Evolutionary conservation across 345 rosid species (phyloP), one percentile per base, ranked within the genome.

Genomic region (Mercurialis annua): DNA sequence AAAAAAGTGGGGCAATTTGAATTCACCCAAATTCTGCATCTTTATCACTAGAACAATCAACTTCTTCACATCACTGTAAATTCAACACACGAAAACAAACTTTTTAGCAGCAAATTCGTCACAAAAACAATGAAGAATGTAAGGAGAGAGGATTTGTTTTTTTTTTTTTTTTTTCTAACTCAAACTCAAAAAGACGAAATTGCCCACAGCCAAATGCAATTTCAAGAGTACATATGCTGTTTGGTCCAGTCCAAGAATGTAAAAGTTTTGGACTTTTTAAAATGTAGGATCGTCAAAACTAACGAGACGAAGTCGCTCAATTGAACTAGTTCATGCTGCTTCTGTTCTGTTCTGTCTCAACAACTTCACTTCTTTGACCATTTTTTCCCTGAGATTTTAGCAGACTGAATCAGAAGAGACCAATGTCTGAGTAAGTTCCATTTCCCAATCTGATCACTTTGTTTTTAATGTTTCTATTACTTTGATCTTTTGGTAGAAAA

Each of bases 1-100:
- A 87, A 89, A 91, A 85, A 94, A 94, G 0, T 89, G 97, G 24
- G 96, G 97, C 64, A 90, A 84, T 86, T 87, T 94, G 82, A 85
- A 91, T 73, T 87, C 90, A 66, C 86, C 99, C 85, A 82, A 40
- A 48, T 75, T 86, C 92, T 87, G 97, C 97, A 92, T 92, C 75
- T 78, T 71, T 63, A 29, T 30, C 0, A 42, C 42, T n/a, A n/a
- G 59, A 50, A 66, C 55, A 29, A 17, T 47, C 48, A 8, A 20
- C 29, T 62, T 66, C n/a, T n/a, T n/a, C 34, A 59, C 69, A 68
- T 43, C 40, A 24, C 70, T 58, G 51, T 11, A 50, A n/a, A 67
- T 49, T 59, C 43, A 29, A 11, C 29, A 58, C 67, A 33, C 48
- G 26, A 11, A 24, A 38, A 48, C 17, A 23, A 8, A n/a, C n/a